Evolutionary conservation across 176 grass and related monocot genomes (phyloP).

Genomic region (Elaeis guineensis): DNA sequence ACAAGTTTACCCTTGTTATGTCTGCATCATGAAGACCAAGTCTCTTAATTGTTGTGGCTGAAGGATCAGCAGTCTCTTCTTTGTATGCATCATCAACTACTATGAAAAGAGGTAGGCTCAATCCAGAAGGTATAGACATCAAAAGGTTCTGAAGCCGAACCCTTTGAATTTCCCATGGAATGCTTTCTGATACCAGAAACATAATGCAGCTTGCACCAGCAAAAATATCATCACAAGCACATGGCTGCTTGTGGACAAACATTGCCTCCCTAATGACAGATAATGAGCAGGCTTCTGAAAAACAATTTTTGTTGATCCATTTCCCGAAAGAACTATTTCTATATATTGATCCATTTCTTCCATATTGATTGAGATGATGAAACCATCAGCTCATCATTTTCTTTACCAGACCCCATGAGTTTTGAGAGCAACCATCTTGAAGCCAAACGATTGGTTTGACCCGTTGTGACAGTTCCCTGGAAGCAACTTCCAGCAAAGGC

Average conservation of each 20-base stretch:
- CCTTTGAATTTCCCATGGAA: conserved; percentile 67
- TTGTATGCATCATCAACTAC: conserved; percentile 38
- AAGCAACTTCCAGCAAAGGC: conserved; percentile 88
- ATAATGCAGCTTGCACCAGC: conserved; percentile 39
- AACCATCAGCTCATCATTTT: conserved; percentile 28
- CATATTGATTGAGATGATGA: no score
- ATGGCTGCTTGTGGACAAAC: conserved; percentile 32
- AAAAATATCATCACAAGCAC: conserved; percentile 29
- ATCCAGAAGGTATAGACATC: conserved; percentile 47
- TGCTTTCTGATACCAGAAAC: conserved; percentile 72
- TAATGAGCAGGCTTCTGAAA: conserved; percentile 35
- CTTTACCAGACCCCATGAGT: conserved; percentile 45
- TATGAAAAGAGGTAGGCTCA: conserved; percentile 67
- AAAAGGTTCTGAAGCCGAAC: conserved; percentile 43
- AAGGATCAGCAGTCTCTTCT: conserved; percentile 38
- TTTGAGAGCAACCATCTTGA: conserved; percentile 80
- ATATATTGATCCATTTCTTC: no score
- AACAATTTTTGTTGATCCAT: conserved; percentile 25
- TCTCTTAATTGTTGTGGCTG: conserved; percentile 34
- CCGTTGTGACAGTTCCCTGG: conserved; percentile 27
- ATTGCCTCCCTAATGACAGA: conserved; percentile 44
- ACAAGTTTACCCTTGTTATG: conserved; percentile 39
- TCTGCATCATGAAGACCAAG: conserved; percentile 31
- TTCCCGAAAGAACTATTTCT: no score
- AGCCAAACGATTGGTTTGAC: conserved; percentile 21